Percentiles rank a stretch among this genome's conserved stretches.
These are phyloP conservation scores for Globisporangium apiculatum DNA, from an alignment of 352 stramenopile genomes.

Conservation along the genomic window DNA sequence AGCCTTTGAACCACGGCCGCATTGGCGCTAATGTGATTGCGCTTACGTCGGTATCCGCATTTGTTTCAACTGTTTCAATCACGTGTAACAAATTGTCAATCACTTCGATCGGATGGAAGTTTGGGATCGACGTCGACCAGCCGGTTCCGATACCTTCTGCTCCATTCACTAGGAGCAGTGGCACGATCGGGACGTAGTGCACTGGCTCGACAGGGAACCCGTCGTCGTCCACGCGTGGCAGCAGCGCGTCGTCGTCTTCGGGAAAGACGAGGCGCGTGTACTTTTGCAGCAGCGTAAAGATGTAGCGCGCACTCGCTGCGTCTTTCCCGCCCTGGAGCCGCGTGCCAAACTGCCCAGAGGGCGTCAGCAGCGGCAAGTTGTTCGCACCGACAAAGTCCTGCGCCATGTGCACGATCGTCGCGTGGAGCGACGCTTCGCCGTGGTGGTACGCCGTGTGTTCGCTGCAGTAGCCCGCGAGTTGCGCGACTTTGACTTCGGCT, in stretches of 20 bases:
- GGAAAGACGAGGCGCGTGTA: conserved; percentile 97
- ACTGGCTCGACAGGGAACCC: conserved; percentile 96
- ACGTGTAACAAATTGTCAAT: conserved; percentile 92
- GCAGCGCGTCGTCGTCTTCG: conserved; percentile 95
- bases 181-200: conserved; percentile 96
- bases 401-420: conserved; percentile 99
- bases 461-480: conserved; percentile 98
- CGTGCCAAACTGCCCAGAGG: conserved; percentile 98
- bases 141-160: conserved; percentile 98
- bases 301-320: conserved; percentile 96
- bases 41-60: conserved; percentile 22
- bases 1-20: conserved; percentile 94
- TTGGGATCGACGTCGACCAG: conserved; percentile 95
- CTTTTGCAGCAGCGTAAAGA: conserved; percentile 96
- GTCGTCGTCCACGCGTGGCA: conserved; percentile 97
- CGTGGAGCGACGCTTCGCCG: conserved; percentile 95
- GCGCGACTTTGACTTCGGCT: conserved; percentile 99
- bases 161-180: conserved; percentile 97
- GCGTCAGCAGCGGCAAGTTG: conserved; percentile 97
- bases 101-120: conserved; percentile 94
- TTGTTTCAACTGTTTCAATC: conserved; percentile 57
- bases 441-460: conserved; percentile 99
- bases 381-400: conserved; percentile 98
- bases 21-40: conserved; percentile 55
- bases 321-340: conserved; percentile 98